Evolutionary conservation across 225 moss, liverwort and hornwort genomes (phyloP), one percentile per base, ranked within the genome.

Genomic region (Anthoceros angustus): DNA sequence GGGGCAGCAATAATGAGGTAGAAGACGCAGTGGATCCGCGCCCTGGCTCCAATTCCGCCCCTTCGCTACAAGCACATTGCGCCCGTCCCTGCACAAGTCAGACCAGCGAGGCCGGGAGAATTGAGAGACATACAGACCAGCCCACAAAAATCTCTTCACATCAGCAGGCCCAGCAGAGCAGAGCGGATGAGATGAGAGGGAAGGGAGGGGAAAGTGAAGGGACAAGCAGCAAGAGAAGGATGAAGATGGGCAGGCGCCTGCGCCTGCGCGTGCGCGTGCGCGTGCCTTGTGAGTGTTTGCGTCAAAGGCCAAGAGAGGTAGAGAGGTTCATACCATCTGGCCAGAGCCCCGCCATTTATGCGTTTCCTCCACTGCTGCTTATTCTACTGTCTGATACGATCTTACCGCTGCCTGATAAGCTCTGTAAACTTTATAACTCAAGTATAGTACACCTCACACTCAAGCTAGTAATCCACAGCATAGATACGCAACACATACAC

Each of bases 261-360:
- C 0, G 55, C 55, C 18, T 55, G 55, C 55, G 14, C 18, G 5
- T 23, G 55, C 5, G 55, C n/a, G 1, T 7, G 55, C 55, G 55
- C 18, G n/a, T 15, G 55, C 16, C 55, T 55, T 0, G n/a, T 18
- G 55, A 15, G 55, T 6, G 55, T 15, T 7, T 9, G 55, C 23
- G 55, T 55, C 16, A 23, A 55, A 23, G n/a, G 55, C 55, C 16
- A 32, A 32, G 32, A 32, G 32, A 32, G 32, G 32, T 32, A 32
- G 32, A 32, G 55, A 55, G 55, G 55, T 55, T 55, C 55, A 55
- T 55, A 55, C 55, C 55, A 55, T 55, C 55, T 55, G 55, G 55
- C 55, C 55, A 23, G n/a, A 20, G n/a, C 55, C 55, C 55, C n/a
- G n/a, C 55, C 18, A 7, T 55, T 55, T 55, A 55, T 55, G 55